Evolutionary conservation across 2,329 filamentous ascomycete genomes (phyloP).

Genomic region (Talaromyces sp.): DNA sequence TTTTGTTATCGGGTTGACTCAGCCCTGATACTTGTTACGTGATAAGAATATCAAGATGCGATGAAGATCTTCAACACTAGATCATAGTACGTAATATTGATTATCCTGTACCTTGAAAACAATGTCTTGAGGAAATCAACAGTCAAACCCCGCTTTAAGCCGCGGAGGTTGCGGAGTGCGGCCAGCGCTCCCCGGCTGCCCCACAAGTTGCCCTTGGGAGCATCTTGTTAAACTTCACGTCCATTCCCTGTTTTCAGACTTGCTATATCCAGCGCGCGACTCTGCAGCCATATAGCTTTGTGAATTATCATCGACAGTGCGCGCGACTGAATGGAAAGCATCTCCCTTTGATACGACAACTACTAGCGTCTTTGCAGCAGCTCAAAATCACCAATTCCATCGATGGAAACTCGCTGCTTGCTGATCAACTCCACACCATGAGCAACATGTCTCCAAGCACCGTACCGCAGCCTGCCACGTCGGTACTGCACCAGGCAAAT

Average conservation of each 20-base stretch:
- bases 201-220: no score
- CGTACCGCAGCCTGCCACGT: constrained; percentile 1
- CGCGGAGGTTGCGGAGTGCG: constrained; percentile 13
- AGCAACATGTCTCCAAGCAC: constrained; percentile 5
- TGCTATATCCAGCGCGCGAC: neutral
- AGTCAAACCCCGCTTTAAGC: neutral
- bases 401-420: neutral
- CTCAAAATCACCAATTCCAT: neutral
- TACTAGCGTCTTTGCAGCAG: neutral
- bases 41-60: neutral
- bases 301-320: neutral
- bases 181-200: constrained; percentile 19
- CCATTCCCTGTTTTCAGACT: neutral
- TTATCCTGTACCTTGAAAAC: no score
- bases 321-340: neutral
- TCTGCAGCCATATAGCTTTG: neutral
- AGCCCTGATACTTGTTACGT: neutral
- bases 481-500: constrained; percentile 1
- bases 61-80: neutral
- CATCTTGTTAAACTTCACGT: neutral
- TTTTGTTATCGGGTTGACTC: neutral
- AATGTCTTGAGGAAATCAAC: no score
- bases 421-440: neutral
- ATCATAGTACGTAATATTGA: neutral
- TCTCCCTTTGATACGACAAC: neutral